Evolutionary conservation across 495 filamentous ascomycete species (phyloP), one percentile per base, ranked within the genome.

Genomic region (Aspergillus saccharolyticus): DNA sequence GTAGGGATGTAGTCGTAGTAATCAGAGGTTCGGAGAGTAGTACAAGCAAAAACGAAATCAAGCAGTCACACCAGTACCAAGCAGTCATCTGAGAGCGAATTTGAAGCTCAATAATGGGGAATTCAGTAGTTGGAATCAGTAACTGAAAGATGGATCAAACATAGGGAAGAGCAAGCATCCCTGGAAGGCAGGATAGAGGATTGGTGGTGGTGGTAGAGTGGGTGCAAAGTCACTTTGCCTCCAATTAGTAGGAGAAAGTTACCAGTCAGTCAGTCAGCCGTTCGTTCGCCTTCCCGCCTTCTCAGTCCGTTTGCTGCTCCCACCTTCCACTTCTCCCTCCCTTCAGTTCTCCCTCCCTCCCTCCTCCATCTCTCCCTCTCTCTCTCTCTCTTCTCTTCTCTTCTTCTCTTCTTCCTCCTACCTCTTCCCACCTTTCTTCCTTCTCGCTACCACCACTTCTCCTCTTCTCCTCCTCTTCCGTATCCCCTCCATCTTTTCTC

Each of bases 381-480:
- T 63, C 61, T 59, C 59, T 67, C 60, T 61, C 39, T 66, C 63
- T 54, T 52, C 60, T 58, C 59, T 63, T 65, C 66, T 63, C 65
- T 63, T 63, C 60, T 63, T 56, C 48, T 60, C 63, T 56, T 56
- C 47, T 59, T 57, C 58, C 57, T 58, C 63, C 63, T 58, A 54
- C 54, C 63, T 65, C 51, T 55, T 53, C 55, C 48, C 53, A 59
- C 61, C 58, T 33, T 49, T 39, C 14, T 15, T 12, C 5, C 10
- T 12, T 39, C 2, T 39, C 59, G 58, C 62, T 57, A 54, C 55
- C 48, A 54, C 50, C 55, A 52, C 60, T 55, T 56, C 64, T 64
- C 61, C 59, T 55, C 59, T 56, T 60, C 54, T 58, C 64, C 57
- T 62, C 65, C 60, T 58, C 55, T 57, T 53, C 45, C 46, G 57